phyloP scores from a whole-genome alignment of 805 yeast species.

The Wickerhamomyces silvicola region DNA sequence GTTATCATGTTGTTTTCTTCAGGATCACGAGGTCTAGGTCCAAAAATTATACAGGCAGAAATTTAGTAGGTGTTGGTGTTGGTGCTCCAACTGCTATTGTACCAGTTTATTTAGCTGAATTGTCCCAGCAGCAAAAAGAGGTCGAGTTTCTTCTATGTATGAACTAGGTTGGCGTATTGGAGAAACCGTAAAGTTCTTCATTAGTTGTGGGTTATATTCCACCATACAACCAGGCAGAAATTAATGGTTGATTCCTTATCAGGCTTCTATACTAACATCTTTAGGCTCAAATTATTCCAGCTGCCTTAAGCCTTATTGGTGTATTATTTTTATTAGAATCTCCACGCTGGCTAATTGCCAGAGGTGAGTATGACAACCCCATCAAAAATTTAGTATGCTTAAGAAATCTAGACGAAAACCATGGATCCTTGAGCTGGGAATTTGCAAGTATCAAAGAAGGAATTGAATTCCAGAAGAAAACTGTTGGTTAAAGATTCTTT shows the following conservation, averaged over 20 bases:
- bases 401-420: slow-evolving; percentile 31
- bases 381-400: slow-evolving; percentile 30
- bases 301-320: slow-evolving; percentile 35
- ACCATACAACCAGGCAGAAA: slow-evolving; percentile 27
- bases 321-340: slow-evolving; percentile 37
- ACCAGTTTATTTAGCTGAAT: slow-evolving; percentile 41
- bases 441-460: slow-evolving; percentile 25
- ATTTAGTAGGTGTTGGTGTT: slow-evolving; percentile 40
- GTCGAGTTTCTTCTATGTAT: slow-evolving; percentile 38
- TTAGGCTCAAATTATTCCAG: slow-evolving; percentile 40
- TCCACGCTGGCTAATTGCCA: slow-evolving; percentile 37
- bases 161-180: slow-evolving; percentile 40
- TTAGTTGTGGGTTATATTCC: slow-evolving; percentile 13
- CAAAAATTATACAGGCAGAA: slow-evolving; percentile 46
- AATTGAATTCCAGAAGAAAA: slow-evolving; percentile 16
- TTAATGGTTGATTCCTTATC: slow-evolving; percentile 42
- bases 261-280: too few relatives aligned
- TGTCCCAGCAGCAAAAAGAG: slow-evolving; percentile 40
- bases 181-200: slow-evolving; percentile 16
- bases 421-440: slow-evolving; percentile 36
- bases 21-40: slow-evolving; percentile 30
- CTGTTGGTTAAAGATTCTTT: slow-evolving; percentile 30
- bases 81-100: slow-evolving; percentile 46
- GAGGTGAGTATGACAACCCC: slow-evolving; percentile 31
- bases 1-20: slow-evolving; percentile 33